A percentile compares a stretch with the other conserved stretches of the same genome.
Conservation (phyloP, 2,329 filamentous ascomycete genomes). For the Claviceps paspali region DNA sequence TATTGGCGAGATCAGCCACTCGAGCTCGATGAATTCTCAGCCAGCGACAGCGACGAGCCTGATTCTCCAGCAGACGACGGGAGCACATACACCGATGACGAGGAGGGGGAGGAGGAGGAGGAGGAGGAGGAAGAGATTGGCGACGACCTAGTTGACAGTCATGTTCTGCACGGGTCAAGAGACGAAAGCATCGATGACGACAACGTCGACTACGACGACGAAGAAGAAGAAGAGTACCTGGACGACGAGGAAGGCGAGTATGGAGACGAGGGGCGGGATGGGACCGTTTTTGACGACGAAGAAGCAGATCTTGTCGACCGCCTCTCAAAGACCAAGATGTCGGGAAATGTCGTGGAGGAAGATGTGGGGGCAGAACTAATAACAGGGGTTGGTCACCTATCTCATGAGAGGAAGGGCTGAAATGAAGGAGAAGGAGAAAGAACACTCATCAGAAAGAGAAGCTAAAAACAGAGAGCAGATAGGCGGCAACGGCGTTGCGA, state of each 20-base stretch:
- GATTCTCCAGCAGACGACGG: conserved; percentile 31
- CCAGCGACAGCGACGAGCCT: conserved; percentile 53
- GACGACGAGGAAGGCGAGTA: conserved; percentile 13
- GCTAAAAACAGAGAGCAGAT: conserved; percentile 14
- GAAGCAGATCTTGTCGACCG: conserved; percentile 6
- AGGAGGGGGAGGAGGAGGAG: conserved; percentile 26
- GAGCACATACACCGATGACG: conserved; percentile 28
- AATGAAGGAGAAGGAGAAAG: conserved; percentile 17
- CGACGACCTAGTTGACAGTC: conserved; percentile 37
- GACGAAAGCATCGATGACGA: conserved; percentile 24
- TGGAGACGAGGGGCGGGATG: conserved; percentile 2
- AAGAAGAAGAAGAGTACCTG: conserved; percentile 21
- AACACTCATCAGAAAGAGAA: conserved; percentile 13
- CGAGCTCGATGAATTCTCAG: conserved; percentile 77
- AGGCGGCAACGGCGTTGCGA: conserved; percentile 5
- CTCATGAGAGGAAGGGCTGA: conserved; percentile 9
- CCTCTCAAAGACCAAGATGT: conserved; percentile 5
- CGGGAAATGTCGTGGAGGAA: conserved; percentile 16
- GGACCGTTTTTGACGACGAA: conserved; percentile 10
- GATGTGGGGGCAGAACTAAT: conserved; percentile 43
- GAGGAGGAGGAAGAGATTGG: conserved; percentile 6
- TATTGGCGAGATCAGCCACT: conserved; percentile 84
- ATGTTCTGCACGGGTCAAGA: conserved; percentile 35
- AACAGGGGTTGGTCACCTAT: conserved; percentile 40
- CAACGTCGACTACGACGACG: conserved; percentile 22